Conservation (phyloP, 495 filamentous ascomycete species). For the Penicillium cinerascens region DNA sequence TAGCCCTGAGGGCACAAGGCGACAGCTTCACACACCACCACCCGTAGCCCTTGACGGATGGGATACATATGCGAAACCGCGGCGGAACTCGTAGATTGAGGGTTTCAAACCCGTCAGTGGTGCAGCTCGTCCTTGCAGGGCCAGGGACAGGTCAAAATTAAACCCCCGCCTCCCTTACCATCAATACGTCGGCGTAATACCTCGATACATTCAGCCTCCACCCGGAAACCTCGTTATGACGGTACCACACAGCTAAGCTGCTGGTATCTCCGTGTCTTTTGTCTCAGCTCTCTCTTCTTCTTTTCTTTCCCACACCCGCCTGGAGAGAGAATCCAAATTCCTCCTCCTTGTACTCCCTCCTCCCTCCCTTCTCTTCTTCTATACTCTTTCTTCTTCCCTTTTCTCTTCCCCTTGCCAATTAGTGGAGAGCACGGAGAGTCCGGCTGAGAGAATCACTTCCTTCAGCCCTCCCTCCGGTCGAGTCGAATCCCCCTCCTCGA, state of each 20-base stretch:
- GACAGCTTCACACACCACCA: background rate
- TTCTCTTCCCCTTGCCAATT: slow-evolving; percentile 57
- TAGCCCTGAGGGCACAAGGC: background rate
- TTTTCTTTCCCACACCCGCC: slow-evolving; percentile 46
- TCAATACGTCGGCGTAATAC: slow-evolving; percentile 1
- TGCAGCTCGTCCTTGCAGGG: slow-evolving; percentile 26
- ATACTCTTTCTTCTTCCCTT: slow-evolving; percentile 37
- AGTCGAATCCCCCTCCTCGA: slow-evolving; percentile 44
- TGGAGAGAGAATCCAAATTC: slow-evolving; percentile 47
- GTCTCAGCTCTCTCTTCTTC: slow-evolving; percentile 38
- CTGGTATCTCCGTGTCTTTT: slow-evolving; percentile 33
- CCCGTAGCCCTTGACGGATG: background rate
- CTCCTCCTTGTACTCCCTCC: slow-evolving; percentile 32
- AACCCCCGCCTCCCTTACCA: slow-evolving; percentile 15
- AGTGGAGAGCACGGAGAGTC: slow-evolving; percentile 42
- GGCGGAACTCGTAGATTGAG: slow-evolving; percentile 1
- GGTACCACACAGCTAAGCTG: slow-evolving; percentile 28
- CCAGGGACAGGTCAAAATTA: slow-evolving; percentile 10
- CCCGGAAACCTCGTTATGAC: slow-evolving; percentile 22
- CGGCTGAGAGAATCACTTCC: slow-evolving; percentile 27
- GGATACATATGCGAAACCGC: background rate
- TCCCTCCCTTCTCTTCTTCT: slow-evolving; percentile 34
- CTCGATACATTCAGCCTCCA: slow-evolving; percentile 23
- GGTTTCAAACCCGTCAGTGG: slow-evolving; percentile 17
- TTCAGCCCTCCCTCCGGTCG: slow-evolving; percentile 39